Evolutionary conservation across 306 rosid genomes (phyloP).

Genomic region (Cyclanthera cordifolia): DNA sequence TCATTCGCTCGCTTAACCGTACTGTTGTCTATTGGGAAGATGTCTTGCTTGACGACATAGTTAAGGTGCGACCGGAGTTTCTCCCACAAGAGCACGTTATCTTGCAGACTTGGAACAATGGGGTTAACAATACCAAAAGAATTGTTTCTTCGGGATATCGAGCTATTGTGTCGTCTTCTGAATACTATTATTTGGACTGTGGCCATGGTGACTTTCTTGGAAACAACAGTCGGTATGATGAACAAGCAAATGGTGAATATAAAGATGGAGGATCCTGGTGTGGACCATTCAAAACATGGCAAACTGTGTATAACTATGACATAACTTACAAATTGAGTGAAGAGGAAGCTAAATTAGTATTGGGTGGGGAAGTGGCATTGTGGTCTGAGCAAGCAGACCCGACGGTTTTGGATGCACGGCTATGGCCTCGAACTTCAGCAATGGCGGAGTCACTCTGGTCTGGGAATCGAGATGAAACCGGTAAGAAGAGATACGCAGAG

Average conservation of each 20-base stretch:
- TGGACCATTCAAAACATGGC: conserved; percentile 86
- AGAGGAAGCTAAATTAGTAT: conserved; percentile 58
- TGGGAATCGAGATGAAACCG: conserved; percentile 52
- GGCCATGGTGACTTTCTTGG: conserved; percentile 72
- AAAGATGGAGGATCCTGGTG: conserved; percentile 78
- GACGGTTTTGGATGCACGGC: conserved; percentile 50
- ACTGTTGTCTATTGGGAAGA: conserved; percentile 85
- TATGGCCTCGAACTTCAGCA: conserved; percentile 84
- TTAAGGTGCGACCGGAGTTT: conserved; percentile 28
- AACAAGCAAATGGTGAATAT: conserved; percentile 19
- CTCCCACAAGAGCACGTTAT: conserved; percentile 59
- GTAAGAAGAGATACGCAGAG: conserved; percentile 50
- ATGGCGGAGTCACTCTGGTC: conserved; percentile 80
- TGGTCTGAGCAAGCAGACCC: conserved; percentile 84
- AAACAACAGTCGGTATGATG: conserved; percentile 39
- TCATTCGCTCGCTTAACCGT: conserved; percentile 55
- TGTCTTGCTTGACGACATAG: conserved; percentile 29
- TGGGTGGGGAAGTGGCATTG: conserved; percentile 88
- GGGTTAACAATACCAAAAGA: conserved; percentile 53
- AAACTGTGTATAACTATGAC: conserved; percentile 60
- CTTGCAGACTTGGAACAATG: conserved; percentile 81
- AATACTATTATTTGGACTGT: conserved; percentile 75
- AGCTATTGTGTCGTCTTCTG: conserved; percentile 55
- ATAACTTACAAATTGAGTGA: conserved; percentile 49
- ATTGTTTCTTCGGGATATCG: conserved; percentile 63